These are phyloP conservation scores for Fusarium praegraminearum DNA, from an alignment of 2,329 filamentous ascomycete genomes.

Conservation along the genomic window DNA sequence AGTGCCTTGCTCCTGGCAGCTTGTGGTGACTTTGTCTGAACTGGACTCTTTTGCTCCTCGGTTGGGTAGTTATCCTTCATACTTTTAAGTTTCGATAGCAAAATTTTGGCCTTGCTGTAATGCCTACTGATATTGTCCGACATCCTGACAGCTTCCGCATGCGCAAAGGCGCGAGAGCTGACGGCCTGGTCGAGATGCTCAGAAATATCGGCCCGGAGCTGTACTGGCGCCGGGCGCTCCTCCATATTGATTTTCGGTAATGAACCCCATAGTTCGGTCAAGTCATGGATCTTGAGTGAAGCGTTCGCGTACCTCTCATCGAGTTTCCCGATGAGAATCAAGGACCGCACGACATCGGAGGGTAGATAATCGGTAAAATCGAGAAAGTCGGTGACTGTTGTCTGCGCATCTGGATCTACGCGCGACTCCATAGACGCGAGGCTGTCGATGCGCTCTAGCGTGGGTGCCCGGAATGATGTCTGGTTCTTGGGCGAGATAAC, in stretches of 20 bases:
- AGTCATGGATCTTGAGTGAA: conserved; percentile 66
- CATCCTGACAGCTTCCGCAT: conserved; percentile 73
- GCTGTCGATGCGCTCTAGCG: conserved; percentile 52
- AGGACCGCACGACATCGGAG: conserved; percentile 73
- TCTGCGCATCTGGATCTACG: conserved; percentile 74
- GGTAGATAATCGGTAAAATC: conserved; percentile 78
- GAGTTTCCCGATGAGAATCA: conserved; percentile 74
- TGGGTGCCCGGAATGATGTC: conserved; percentile 45
- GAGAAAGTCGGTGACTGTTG: conserved; percentile 77
- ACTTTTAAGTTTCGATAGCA: conserved; percentile 68
- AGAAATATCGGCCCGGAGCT: conserved; percentile 71
- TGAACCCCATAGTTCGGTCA: conserved; percentile 68
- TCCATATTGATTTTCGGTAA: conserved; percentile 63
- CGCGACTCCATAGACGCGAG: conserved; percentile 60
- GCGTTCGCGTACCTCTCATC: conserved; percentile 69
- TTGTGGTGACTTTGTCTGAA: conserved; percentile 66
- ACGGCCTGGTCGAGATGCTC: conserved; percentile 66
- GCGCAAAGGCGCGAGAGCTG: conserved; percentile 67
- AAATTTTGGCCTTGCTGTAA: conserved; percentile 69
- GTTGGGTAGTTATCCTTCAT: conserved; percentile 72
- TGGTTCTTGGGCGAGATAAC: conserved; percentile 48
- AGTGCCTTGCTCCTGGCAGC: conserved; percentile 63
- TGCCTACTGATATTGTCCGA: conserved; percentile 72
- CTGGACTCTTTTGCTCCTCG: conserved; percentile 65
- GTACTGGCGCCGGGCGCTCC: conserved; percentile 61